phyloP scores from a whole-genome alignment of 2,329 filamentous ascomycete species.

The Cladosporium sp. region DNA sequence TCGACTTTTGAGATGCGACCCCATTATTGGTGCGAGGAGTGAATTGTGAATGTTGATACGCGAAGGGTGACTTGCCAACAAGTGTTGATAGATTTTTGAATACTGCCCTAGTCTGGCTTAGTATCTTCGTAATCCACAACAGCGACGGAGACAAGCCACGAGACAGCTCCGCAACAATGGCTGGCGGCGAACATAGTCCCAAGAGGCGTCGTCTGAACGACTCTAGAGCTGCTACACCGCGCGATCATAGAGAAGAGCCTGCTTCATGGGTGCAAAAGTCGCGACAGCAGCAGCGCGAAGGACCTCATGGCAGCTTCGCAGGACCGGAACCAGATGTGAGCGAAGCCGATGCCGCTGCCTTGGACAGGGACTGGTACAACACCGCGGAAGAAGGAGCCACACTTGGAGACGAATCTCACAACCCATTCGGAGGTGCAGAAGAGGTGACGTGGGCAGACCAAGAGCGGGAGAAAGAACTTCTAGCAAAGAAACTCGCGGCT shows the following conservation, averaged over 20 bases:
- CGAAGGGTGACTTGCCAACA: no score
- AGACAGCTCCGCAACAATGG: background rate
- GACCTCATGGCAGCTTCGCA: constrained; percentile 57
- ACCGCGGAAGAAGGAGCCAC: constrained; percentile 81
- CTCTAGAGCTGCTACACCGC: constrained; percentile 5
- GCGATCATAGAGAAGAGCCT: constrained; percentile 3
- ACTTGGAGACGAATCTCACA: constrained; percentile 88
- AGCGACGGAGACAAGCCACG: background rate
- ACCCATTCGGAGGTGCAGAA: constrained; percentile 77
- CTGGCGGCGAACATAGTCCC: constrained; percentile 45
- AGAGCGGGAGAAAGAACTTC: constrained; percentile 66
- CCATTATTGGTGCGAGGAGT: background rate
- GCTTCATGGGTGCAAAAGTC: constrained; percentile 5
- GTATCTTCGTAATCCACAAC: no score
- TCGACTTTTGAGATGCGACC: background rate
- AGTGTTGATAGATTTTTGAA: no score
- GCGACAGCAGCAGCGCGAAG: constrained; percentile 30
- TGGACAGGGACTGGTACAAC: constrained; percentile 91
- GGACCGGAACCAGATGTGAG: constrained; percentile 56
- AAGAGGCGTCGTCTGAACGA: constrained; percentile 63
- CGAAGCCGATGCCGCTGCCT: constrained; percentile 66
- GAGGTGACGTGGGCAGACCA: constrained; percentile 66
- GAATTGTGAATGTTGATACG: background rate
- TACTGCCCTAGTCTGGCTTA: no score
- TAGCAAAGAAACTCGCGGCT: constrained; percentile 68